A percentile compares a stretch with the other conserved stretches of the same genome.
phyloP scores from a whole-genome alignment of 768 basidiomycete genomes.

The Neoboletus brunneissimus region DNA sequence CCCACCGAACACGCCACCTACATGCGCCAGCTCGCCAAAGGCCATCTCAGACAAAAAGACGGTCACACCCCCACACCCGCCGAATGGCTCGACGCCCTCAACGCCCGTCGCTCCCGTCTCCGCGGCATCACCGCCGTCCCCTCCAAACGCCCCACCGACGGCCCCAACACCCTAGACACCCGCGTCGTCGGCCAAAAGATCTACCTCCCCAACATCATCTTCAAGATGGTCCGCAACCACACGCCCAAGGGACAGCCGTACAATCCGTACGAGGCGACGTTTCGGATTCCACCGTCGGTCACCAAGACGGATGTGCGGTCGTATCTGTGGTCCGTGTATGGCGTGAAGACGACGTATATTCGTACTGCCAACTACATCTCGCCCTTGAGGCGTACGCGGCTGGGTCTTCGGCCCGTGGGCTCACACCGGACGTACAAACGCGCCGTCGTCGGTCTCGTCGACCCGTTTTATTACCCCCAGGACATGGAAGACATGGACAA shows the following conservation, averaged over 20 bases:
- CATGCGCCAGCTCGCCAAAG: constrained; percentile 53
- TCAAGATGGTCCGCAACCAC: constrained; percentile 80
- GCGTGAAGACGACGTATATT: constrained; percentile 87
- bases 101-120: constrained; percentile 58
- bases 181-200: constrained; percentile 76
- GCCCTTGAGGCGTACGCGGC: constrained; percentile 38
- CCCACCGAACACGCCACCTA: constrained; percentile 64
- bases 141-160: constrained; percentile 20
- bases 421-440: constrained; percentile 75
- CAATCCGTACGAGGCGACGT: constrained; percentile 94
- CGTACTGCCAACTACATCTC: constrained; percentile 90
- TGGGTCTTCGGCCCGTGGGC: constrained; percentile 31
- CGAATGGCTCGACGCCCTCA: constrained; percentile 59
- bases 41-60: constrained; percentile 40
- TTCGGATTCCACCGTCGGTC: constrained; percentile 83
- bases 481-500: constrained; percentile 72
- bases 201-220: constrained; percentile 86
- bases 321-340: constrained; percentile 82
- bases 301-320: constrained; percentile 92
- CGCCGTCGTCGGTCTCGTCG: constrained; percentile 85
- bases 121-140: constrained; percentile 60
- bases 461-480: constrained; percentile 92
- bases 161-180: constrained; percentile 40
- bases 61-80: constrained; percentile 43
- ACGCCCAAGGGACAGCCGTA: constrained; percentile 76